phyloP scores from a whole-genome alignment of 768 basidiomycete species.

The Dioszegia crocea region DNA sequence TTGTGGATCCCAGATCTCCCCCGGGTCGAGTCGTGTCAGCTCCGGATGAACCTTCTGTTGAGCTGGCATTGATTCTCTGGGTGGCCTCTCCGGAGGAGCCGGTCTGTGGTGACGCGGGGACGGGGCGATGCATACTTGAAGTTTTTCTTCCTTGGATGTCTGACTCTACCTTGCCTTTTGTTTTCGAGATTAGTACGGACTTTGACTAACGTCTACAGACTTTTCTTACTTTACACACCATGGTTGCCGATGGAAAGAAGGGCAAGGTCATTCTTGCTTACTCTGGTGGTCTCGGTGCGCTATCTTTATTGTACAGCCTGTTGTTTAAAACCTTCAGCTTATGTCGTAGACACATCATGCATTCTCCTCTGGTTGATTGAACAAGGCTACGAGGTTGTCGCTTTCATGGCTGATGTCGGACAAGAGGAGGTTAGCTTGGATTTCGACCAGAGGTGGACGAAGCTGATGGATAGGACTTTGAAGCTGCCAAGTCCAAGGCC shows the following conservation, averaged over 20 bases:
- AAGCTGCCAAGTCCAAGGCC: constrained; percentile 83
- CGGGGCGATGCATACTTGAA: constrained; percentile 47
- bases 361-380: constrained; percentile 99
- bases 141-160: constrained; percentile 52
- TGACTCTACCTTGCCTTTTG: constrained; percentile 27
- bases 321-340: constrained; percentile 7
- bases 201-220: too few species aligned
- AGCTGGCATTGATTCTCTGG: constrained; percentile 27
- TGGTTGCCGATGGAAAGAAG: constrained; percentile 48
- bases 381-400: constrained; percentile 91
- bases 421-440: constrained; percentile 41
- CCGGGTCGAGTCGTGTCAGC: constrained; percentile 26
- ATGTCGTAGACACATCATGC: constrained; percentile 81
- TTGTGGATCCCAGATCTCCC: constrained; percentile 12
- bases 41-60: constrained; percentile 44
- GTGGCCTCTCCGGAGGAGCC: constrained; percentile 17
- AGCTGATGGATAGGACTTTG: constrained; percentile 67
- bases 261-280: constrained; percentile 95
- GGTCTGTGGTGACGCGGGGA: constrained; percentile 13
- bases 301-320: not conserved
- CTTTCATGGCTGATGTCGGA: constrained; percentile 63
- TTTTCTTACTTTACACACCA: constrained; percentile 5
- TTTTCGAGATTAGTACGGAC: too few species aligned
- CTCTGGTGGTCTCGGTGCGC: constrained; percentile 92
- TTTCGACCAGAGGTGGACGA: constrained; percentile 14